Base-by-base conservation (phyloP, 306 rosid genomes). In the Citrullus amarus region DNA sequence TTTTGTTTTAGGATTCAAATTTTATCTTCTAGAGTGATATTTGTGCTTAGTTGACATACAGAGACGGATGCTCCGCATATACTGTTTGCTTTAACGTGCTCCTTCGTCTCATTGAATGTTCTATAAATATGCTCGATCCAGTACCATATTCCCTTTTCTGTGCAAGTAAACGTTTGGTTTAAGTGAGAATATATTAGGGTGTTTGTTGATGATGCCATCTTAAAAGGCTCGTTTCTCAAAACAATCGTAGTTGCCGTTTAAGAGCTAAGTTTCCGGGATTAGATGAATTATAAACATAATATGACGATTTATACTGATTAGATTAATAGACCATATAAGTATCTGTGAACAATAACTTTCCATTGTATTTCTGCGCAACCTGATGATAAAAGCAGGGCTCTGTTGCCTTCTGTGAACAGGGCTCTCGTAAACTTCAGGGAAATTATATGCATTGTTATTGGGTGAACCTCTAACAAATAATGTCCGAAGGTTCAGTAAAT, bases 401-500 rank as follows among this genome's bases (percentile, higher is more conserved):
- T 88, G 86, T 81, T 84, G 83, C 84, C 85, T 70, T 8, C 3
- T 81, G 87, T 89, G 91, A 83, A 60, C 84, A 56, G 86, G 62
- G 75, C 87, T 85, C 86, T 88, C 73, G 86, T 86, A 76, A 82
- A 46, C 81, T 20, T 90, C 92, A 90, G 92, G 91, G 71, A 88
- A 20, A 88, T 81, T 6, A 18, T 53, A 28, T 50, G 82, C 90
- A 84, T 78, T 88, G 88, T 90, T 88, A 0, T 90, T 89, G 92
- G 96, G 92, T 91, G 97, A 91, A 86, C 89, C 93, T 89, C 80
- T 81, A 63, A 39, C 58, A 30, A 9, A 65, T 41, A 78, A 75
- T 89, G 86, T 65, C 80, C 77, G 76, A 86, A 84, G 92, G 89
- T 89, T 90, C 90, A 88, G 91, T 89, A 68, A 93, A 93, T 73